phyloP scores from a whole-genome alignment of 2,329 filamentous ascomycete species.

The Phoma sp. region DNA sequence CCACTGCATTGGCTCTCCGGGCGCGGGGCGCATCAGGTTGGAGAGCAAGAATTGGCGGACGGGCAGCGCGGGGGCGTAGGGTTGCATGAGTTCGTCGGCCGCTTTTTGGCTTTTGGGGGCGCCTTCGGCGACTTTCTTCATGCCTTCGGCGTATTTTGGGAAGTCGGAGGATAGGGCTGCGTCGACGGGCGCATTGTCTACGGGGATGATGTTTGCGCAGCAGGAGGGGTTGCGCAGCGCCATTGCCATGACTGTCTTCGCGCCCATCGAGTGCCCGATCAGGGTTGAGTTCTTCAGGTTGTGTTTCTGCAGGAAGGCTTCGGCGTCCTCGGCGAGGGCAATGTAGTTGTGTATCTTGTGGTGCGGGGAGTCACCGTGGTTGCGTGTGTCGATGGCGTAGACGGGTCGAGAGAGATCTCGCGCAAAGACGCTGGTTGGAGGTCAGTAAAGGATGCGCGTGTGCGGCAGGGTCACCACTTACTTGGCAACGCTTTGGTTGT shows the following conservation, averaged over 20 bases:
- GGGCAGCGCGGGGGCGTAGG: constrained; percentile 74
- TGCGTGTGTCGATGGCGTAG: constrained; percentile 87
- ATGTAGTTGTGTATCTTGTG: constrained; percentile 76
- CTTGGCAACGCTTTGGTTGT: constrained; percentile 95
- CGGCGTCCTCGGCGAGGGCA: constrained; percentile 82
- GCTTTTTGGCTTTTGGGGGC: constrained; percentile 73
- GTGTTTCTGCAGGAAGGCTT: constrained; percentile 76
- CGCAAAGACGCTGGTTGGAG: constrained; percentile 69
- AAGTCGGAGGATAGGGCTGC: constrained; percentile 77
- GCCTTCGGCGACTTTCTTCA: constrained; percentile 79
- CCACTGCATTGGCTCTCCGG: constrained; percentile 69
- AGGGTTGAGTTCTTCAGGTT: constrained; percentile 73
- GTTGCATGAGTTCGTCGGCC: constrained; percentile 77
- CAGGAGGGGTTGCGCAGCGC: constrained; percentile 73
- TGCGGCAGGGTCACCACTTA: constrained; percentile 47
- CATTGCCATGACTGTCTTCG: constrained; percentile 89
- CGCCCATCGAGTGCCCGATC: constrained; percentile 97
- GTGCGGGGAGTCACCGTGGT: constrained; percentile 92
- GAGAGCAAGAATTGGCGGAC: constrained; percentile 92
- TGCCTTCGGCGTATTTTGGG: constrained; percentile 78
- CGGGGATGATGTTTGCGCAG: constrained; percentile 75
- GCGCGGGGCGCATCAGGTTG: constrained; percentile 70
- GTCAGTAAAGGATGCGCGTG: background rate
- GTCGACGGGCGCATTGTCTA: constrained; percentile 92
- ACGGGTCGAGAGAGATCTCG: constrained; percentile 80